These are phyloP conservation scores for Tieghemostelium lacteum DNA, from an alignment of 78 protist genomes.

Conservation along the genomic window DNA sequence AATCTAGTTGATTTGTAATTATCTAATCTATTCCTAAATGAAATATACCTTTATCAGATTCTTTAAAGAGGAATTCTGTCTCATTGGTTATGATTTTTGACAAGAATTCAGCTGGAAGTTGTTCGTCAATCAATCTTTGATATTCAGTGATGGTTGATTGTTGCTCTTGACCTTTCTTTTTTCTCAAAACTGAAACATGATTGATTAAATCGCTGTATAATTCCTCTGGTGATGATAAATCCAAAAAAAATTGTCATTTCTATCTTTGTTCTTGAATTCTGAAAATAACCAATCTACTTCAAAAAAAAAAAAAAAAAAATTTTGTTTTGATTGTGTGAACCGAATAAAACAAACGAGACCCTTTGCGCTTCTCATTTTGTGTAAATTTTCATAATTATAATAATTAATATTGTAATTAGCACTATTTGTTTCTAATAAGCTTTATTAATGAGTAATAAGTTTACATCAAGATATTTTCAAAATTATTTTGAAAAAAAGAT, in stretches of 20 bases:
- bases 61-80: constrained; percentile 63
- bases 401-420: too few species aligned
- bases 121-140: constrained; percentile 71
- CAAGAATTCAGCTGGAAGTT: constrained; percentile 57
- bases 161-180: constrained; percentile 29
- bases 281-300: neutral
- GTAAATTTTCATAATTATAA: too few species aligned
- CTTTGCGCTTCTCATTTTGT: too few species aligned
- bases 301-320: constrained; percentile 11
- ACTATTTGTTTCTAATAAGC: too few species aligned
- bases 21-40: too few species aligned
- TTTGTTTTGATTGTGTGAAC: neutral
- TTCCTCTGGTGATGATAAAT: constrained; percentile 60
- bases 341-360: too few species aligned
- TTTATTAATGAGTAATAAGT: too few species aligned
- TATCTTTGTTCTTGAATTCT: neutral
- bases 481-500: too few species aligned
- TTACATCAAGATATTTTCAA: too few species aligned
- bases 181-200: constrained; percentile 31
- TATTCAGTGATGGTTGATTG: constrained; percentile 28
- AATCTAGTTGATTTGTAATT: neutral
- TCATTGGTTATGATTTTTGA: constrained; percentile 51
- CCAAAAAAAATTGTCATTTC: constrained; percentile 52
- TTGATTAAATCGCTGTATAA: constrained; percentile 52
- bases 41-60: constrained; percentile 64